A percentile compares a stretch with the other conserved stretches of the same genome.
Conservation (phyloP, 1,139 yeast species). For the Wickerhamiella pararugosa region DNA sequence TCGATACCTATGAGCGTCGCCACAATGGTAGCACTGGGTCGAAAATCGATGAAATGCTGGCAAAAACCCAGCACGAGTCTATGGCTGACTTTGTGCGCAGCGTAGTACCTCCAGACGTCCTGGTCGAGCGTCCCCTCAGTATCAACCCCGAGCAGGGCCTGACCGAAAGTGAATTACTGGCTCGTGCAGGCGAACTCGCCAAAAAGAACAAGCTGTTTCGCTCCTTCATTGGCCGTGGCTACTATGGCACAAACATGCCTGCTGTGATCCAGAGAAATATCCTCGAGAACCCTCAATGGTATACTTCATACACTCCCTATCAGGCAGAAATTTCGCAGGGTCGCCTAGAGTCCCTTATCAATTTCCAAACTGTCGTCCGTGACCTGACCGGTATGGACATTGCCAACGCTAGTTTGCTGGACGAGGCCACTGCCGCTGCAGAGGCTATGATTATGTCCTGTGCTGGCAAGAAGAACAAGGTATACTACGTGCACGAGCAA, state of each 20-base stretch:
- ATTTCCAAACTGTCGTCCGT: conserved; percentile 77
- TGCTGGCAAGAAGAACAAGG: conserved; percentile 52
- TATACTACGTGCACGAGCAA: conserved; percentile 58
- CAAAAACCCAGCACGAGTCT: conserved; percentile 47
- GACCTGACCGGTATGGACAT: conserved; percentile 86
- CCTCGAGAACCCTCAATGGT: conserved; percentile 93
- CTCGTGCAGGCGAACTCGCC: conserved; percentile 54
- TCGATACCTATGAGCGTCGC: conserved; percentile 80
- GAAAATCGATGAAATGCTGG: conserved; percentile 45
- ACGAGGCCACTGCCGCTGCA: conserved; percentile 97
- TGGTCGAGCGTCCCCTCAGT: conserved; percentile 48
- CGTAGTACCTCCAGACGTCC: conserved; percentile 66
- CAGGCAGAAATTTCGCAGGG: conserved; percentile 98
- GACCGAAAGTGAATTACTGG: conserved; percentile 68
- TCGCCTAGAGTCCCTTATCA: conserved; percentile 73
- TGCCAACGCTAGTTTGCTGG: conserved; percentile 86
- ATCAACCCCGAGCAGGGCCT: conserved; percentile 56
- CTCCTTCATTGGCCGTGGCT: conserved; percentile 86
- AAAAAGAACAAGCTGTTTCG: conserved; percentile 53
- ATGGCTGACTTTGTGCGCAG: conserved; percentile 53
- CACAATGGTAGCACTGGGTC: conserved; percentile 76
- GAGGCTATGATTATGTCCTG: conserved; percentile 88
- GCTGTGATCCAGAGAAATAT: conserved; percentile 87
- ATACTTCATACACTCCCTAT: conserved; percentile 94
- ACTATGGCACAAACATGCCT: conserved; percentile 79